Percentiles rank a stretch among this genome's conserved stretches.
Conservation (phyloP, 148 eudicot species). For the Nepenthes mirabilis region DNA sequence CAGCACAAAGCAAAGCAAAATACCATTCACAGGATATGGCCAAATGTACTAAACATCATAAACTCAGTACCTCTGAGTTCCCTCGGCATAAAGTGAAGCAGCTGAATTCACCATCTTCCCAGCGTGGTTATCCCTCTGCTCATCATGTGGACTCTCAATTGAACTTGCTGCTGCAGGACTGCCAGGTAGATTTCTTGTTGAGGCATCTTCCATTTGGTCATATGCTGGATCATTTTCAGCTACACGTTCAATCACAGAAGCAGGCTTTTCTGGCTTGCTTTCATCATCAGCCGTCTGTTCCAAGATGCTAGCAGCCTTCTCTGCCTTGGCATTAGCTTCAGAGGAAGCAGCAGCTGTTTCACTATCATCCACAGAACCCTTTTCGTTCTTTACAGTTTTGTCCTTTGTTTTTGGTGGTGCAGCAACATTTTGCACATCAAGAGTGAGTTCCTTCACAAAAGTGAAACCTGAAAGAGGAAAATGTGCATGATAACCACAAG, state of each 20-base stretch:
- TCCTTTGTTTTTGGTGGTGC: constrained; percentile 79
- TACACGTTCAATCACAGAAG: constrained; percentile 14
- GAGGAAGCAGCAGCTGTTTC: constrained; percentile 20
- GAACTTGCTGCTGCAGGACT: constrained; percentile 50
- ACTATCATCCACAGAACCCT: constrained; percentile 23
- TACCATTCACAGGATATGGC: too few relatives aligned
- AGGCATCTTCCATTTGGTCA: constrained; percentile 28
- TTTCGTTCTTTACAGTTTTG: constrained; percentile 31
- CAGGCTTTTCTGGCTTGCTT: constrained; percentile 27
- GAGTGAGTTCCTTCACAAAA: constrained; percentile 79
- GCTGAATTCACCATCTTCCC: constrained; percentile 22
- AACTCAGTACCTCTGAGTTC: constrained; percentile 40
- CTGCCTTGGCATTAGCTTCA: constrained; percentile 35
- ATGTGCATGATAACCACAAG: not conserved
- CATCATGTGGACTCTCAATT: constrained; percentile 35
- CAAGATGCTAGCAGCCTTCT: constrained; percentile 15
- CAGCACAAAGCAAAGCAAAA: too few relatives aligned
- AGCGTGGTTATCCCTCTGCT: constrained; percentile 22
- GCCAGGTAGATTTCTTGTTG: constrained; percentile 39
- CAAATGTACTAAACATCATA: too few relatives aligned
- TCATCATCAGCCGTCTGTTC: constrained; percentile 11
- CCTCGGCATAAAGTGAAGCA: constrained; percentile 53
- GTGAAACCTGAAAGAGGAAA: constrained; percentile 46
- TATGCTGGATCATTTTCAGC: constrained; percentile 26
- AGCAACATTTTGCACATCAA: constrained; percentile 70